Percentiles rank a stretch among this genome's conserved stretches.
Evolutionary conservation across 352 stramenopile species (phyloP).

Genomic region (Globisporangium recalcitrans): DNA sequence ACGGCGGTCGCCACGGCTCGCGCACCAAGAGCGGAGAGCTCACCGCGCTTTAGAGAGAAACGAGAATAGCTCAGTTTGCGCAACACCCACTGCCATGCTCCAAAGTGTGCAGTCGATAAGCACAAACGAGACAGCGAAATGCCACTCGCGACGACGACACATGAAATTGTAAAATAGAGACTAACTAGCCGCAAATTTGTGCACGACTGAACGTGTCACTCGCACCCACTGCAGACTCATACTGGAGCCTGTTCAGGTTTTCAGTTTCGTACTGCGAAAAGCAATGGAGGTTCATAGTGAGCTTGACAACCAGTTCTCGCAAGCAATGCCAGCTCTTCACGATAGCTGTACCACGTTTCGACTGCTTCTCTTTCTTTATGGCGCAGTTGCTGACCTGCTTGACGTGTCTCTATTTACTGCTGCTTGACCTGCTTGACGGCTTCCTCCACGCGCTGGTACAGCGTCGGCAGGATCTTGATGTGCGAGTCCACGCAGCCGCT

Average conservation of each 20-base stretch:
- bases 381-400: too few species aligned
- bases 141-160: neutral
- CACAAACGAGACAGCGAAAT: neutral
- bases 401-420: conserved; percentile 21
- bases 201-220: neutral
- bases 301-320: too few species aligned
- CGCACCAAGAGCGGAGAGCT: conserved; percentile 17
- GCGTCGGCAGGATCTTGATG: conserved; percentile 65
- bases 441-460: conserved; percentile 71
- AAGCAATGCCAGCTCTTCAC: too few species aligned
- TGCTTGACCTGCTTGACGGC: conserved; percentile 70
- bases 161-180: neutral
- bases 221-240: too few species aligned
- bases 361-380: too few species aligned
- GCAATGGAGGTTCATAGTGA: too few species aligned
- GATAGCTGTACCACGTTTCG: too few species aligned
- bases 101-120: neutral
- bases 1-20: conserved; percentile 5
- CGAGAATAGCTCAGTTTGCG: neutral
- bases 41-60: conserved; percentile 19
- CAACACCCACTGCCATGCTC: neutral
- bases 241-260: too few species aligned
- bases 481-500: conserved; percentile 63
- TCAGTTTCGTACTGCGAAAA: too few species aligned
- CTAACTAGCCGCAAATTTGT: neutral